Evolutionary conservation across 164 flowering plant genomes (phyloP), one percentile per base, ranked within the genome.

Genomic region (Aristolochia fimbriata): DNA sequence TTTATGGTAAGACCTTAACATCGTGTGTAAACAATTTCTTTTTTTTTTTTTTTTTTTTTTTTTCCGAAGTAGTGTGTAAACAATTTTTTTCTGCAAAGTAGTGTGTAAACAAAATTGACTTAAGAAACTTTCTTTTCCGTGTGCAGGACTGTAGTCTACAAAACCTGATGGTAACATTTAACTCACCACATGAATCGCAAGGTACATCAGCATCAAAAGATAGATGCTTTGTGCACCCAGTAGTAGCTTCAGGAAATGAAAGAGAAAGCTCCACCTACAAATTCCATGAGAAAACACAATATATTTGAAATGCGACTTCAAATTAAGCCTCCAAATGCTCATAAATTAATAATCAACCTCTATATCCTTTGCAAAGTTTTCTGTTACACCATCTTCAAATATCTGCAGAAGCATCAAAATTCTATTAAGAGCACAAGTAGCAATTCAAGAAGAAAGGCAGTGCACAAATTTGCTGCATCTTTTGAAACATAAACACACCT

Each of bases 131-230:
- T 37, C 43, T 10, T 37, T 37, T 37, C 43, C 43, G 8, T n/a
- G 22, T 50, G 53, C 20, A 50, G 14, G 53, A 50, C 53, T 0
- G 53, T 50, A 50, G 0, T n/a, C 21, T 5, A 17, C 22, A 19
- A 50, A 7, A 50, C 22, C 4, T n/a, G 22, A n/a, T 19, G 31
- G 19, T 9, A 21, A 33, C 21, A 58, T 41, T 64, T 62, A 57
- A 85, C 98, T 84, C 71, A 89, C 98, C 20, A 66, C 98, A 92
- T 25, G 85, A 71, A 78, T 83, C 84, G 68, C 98, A 89, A 10
- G 80, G 93, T 65, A 87, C 78, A 57, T 54, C 57, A 41, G 96
- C 83, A 71, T 84, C 80, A 77, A 89, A 77, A 19, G 83, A 80
- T 24, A 92, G 41, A 62, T 75, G 66, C 68, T 82, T 89, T 60